A percentile compares a stretch with the other conserved stretches of the same genome.
Conservation (phyloP, 2,329 filamentous ascomycete species). For the Colletotrichum euphorbiae region DNA sequence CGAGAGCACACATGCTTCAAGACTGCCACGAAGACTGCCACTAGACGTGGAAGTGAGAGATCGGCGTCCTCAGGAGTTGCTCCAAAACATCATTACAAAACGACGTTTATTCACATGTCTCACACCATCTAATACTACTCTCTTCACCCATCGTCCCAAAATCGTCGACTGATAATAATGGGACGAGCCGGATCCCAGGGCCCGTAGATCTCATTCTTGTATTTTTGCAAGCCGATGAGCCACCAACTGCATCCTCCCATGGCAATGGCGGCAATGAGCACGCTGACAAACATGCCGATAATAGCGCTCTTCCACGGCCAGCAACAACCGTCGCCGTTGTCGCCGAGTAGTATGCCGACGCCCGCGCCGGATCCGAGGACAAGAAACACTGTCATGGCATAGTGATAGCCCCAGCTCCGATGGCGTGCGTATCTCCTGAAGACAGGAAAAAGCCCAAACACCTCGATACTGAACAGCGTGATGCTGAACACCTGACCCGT, state of each 20-base stretch:
- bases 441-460: conserved; percentile 97
- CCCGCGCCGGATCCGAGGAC: conserved; percentile 85
- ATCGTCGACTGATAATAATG: conserved; percentile 77
- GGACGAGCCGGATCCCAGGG: conserved; percentile 97
- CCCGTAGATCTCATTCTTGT: conserved; percentile 98
- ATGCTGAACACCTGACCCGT: conserved; percentile 96
- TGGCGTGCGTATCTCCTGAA: conserved; percentile 90
- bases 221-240: conserved; percentile 96
- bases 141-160: conserved; percentile 58
- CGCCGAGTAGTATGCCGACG: conserved; percentile 72
- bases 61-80: too few species aligned
- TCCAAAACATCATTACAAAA: neutral
- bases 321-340: conserved; percentile 51
- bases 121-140: neutral
- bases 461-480: conserved; percentile 95
- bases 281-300: conserved; percentile 80
- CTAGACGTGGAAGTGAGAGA: too few species aligned
- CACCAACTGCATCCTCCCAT: conserved; percentile 98
- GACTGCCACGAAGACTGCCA: too few species aligned
- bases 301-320: conserved; percentile 68
- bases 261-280: conserved; percentile 77
- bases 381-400: conserved; percentile 78
- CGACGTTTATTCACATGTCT: neutral
- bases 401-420: conserved; percentile 84
- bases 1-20: too few species aligned